phyloP scores from a whole-genome alignment of 768 basidiomycete genomes.

The Mycena belliarum region DNA sequence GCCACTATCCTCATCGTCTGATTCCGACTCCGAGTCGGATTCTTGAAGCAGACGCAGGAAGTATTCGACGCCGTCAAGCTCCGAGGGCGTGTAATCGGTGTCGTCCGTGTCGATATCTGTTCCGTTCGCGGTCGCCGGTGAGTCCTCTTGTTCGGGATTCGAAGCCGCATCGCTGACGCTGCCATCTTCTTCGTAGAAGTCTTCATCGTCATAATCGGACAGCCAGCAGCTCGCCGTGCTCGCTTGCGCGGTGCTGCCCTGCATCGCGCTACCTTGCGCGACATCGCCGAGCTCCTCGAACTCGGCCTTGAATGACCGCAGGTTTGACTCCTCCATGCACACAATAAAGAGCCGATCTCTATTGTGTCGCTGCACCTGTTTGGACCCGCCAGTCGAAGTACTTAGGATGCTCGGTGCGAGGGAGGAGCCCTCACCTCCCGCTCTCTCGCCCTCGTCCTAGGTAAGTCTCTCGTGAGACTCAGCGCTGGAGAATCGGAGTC shows the following conservation, averaged over 20 bases:
- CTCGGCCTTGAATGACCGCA: not conserved
- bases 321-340: not conserved
- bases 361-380: not conserved
- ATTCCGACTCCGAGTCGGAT: not conserved
- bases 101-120: not conserved
- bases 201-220: conserved; percentile 6
- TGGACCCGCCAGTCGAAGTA: not conserved
- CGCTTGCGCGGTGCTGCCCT: not conserved
- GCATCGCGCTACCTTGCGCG: not conserved
- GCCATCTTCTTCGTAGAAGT: conserved; percentile 11
- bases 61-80: not conserved
- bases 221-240: conserved; percentile 1
- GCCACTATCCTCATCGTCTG: not conserved
- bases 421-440: conserved; percentile 1
- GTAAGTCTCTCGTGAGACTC: not conserved
- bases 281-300: not conserved
- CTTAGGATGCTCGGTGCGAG: not conserved
- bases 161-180: not conserved
- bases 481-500: not conserved
- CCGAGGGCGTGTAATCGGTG: not conserved
- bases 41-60: not conserved
- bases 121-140: not conserved
- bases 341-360: not conserved
- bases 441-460: not conserved
- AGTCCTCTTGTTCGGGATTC: not conserved